Evolutionary conservation across 1,284 basidiomycete genomes (phyloP).

Genomic region (Termitomyces sp.): DNA sequence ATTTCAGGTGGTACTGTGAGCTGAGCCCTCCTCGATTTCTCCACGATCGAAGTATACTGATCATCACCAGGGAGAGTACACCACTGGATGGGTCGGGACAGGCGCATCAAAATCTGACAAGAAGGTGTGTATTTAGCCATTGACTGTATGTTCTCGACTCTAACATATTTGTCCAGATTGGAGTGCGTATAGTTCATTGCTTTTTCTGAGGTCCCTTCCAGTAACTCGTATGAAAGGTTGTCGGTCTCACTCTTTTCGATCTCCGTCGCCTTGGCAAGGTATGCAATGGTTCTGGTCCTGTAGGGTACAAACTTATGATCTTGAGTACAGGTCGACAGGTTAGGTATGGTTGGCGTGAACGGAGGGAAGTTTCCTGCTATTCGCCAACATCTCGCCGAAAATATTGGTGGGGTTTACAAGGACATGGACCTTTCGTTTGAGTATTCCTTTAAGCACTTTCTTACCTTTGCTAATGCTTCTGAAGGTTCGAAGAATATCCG

Average conservation of each 20-base stretch:
- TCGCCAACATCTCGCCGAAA: constrained; percentile 74
- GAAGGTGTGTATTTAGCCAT: constrained; percentile 52
- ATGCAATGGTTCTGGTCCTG: constrained; percentile 13
- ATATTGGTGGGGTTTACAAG: constrained; percentile 81
- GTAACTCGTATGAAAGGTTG: constrained; percentile 53
- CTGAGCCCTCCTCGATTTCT: constrained; percentile 27
- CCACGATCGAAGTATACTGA: background rate
- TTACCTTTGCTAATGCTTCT: constrained; percentile 3
- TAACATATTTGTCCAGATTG: constrained; percentile 46
- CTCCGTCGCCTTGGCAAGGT: constrained; percentile 83
- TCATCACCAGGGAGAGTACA: constrained; percentile 74
- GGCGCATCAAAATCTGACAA: constrained; percentile 94
- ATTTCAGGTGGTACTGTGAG: constrained; percentile 60
- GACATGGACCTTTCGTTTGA: constrained; percentile 78
- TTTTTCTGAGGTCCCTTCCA: constrained; percentile 4
- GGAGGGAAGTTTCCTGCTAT: constrained; percentile 86
- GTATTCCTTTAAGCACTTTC: background rate
- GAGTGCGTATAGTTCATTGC: constrained; percentile 41
- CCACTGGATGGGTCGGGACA: constrained; percentile 87
- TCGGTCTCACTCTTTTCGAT: constrained; percentile 87
- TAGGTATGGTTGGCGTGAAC: constrained; percentile 80
- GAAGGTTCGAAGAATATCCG: constrained; percentile 77
- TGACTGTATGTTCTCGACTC: constrained; percentile 7
- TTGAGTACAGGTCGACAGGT: constrained; percentile 50
- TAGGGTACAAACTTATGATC: background rate